These are phyloP conservation scores for Nasturtium officinale DNA, from an alignment of 345 rosid genomes.

Conservation along the genomic window DNA sequence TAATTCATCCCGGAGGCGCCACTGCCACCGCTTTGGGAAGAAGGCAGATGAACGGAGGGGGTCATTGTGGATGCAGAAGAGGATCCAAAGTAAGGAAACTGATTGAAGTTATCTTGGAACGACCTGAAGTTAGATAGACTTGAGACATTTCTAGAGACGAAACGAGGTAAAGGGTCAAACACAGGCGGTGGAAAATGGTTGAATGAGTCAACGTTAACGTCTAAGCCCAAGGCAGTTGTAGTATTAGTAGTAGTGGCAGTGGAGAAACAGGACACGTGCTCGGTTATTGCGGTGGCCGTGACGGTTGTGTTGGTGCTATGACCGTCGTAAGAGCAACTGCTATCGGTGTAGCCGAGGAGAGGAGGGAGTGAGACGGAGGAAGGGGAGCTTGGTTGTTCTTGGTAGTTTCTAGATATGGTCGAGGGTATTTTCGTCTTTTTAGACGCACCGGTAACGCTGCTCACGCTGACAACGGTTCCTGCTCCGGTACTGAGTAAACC, in stretches of 20 bases:
- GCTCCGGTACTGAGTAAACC: conserved; percentile 44
- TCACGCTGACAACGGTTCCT: conserved; percentile 15
- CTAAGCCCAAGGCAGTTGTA: conserved; percentile 52
- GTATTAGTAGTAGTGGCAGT: conserved; percentile 60
- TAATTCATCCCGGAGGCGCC: conserved; percentile 34
- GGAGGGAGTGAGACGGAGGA: conserved; percentile 82
- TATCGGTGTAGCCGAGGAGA: conserved; percentile 55
- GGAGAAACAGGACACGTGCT: conserved; percentile 99
- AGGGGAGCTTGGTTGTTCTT: conserved; percentile 70
- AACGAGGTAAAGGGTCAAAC: conserved; percentile 40
- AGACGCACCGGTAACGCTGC: conserved; percentile 33
- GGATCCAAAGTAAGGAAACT: conserved; percentile 58
- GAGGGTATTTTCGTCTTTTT: conserved; percentile 54
- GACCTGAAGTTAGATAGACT: conserved; percentile 70
- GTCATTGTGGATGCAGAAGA: conserved; percentile 35
- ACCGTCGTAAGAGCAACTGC: conserved; percentile 61
- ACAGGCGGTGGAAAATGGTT: conserved; percentile 35
- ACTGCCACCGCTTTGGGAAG: conserved; percentile 30
- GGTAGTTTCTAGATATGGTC: conserved; percentile 35
- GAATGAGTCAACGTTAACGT: conserved; percentile 31
- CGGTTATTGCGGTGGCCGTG: conserved; percentile 49
- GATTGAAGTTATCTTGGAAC: conserved; percentile 73
- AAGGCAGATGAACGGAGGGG: conserved; percentile 26
- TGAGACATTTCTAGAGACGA: conserved; percentile 48
- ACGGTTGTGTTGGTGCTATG: conserved; percentile 66